Evolutionary conservation across 768 basidiomycete genomes (phyloP).

Genomic region (Sporobolomyces roseus): DNA sequence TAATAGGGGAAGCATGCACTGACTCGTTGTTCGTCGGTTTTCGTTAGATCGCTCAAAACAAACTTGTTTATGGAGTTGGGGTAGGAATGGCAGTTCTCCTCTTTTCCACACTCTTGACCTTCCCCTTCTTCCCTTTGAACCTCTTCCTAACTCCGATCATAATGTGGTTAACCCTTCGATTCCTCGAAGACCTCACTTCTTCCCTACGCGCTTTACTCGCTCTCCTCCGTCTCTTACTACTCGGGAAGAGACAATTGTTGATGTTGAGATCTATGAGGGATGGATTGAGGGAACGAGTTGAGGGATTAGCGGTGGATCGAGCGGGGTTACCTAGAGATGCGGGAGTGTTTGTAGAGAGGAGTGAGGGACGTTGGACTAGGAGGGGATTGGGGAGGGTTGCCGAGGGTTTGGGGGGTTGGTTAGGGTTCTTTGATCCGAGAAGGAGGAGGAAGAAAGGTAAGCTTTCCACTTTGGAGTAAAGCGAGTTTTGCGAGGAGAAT

Average conservation of each 20-base stretch:
- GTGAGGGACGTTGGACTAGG: conserved; percentile 24
- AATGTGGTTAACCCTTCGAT: conserved; percentile 88
- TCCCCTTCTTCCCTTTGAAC: conserved; percentile 62
- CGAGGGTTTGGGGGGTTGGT: conserved; percentile 7
- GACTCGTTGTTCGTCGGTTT: no score
- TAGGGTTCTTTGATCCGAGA: conserved; percentile 31
- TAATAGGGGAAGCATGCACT: no score
- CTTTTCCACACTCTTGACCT: conserved; percentile 57
- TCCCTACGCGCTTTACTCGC: conserved; percentile 70
- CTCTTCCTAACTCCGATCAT: conserved; percentile 61
- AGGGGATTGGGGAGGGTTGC: conserved; percentile 18
- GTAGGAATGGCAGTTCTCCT: conserved; percentile 70
- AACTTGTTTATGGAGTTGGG: conserved; percentile 64
- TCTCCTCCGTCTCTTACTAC: conserved; percentile 60
- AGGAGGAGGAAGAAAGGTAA: conserved; percentile 40
- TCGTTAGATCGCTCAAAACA: conserved; percentile 36
- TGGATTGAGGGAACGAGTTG: conserved; percentile 50
- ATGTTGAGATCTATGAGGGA: conserved; percentile 57
- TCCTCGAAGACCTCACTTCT: conserved; percentile 78
- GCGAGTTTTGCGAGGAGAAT: neutral
- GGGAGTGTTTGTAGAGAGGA: conserved; percentile 19
- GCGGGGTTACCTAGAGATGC: conserved; percentile 36
- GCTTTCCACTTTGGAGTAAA: neutral
- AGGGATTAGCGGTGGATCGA: conserved; percentile 29
- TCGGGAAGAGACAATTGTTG: conserved; percentile 60